Conservation (phyloP, 1,284 basidiomycete species). For the Volvariella volvacea region DNA sequence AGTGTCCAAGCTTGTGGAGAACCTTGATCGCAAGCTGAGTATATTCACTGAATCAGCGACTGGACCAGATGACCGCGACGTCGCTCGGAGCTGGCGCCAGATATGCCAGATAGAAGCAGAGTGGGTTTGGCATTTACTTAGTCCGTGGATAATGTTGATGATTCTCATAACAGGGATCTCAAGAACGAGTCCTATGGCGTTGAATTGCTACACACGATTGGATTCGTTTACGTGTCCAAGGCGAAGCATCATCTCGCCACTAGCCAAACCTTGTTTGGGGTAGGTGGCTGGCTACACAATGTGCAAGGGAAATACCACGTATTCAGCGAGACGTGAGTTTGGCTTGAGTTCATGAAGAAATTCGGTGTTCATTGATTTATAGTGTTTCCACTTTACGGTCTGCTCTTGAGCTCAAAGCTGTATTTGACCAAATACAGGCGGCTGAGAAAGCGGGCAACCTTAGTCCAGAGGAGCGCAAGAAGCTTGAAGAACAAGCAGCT, state of each 20-base stretch:
- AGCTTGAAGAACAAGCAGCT: constrained; percentile 93
- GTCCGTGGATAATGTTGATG: constrained; percentile 5
- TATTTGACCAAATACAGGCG: constrained; percentile 93
- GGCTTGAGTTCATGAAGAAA: constrained; percentile 1
- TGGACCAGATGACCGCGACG: constrained; percentile 66
- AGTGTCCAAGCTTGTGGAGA: constrained; percentile 77
- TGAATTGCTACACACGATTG: constrained; percentile 88
- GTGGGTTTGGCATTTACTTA: constrained; percentile 36
- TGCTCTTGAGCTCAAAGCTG: constrained; percentile 88
- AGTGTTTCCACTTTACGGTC: constrained; percentile 86
- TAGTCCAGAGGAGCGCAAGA: constrained; percentile 79
- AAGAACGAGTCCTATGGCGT: constrained; percentile 90
- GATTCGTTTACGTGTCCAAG: constrained; percentile 85
- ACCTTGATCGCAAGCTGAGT: constrained; percentile 81
- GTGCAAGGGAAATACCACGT: constrained; percentile 92
- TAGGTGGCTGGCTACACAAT: constrained; percentile 91
- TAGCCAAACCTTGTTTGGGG: constrained; percentile 71
- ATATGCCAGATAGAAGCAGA: constrained; percentile 82
- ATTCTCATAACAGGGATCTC: constrained; percentile 51
- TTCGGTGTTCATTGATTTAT: constrained; percentile 9
- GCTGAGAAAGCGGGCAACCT: constrained; percentile 87
- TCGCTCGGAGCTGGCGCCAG: constrained; percentile 62
- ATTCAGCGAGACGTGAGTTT: constrained; percentile 82
- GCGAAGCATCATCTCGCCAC: constrained; percentile 78
- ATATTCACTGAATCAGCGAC: constrained; percentile 91